Evolutionary conservation across 2,329 filamentous ascomycete species (phyloP), one percentile per base, ranked within the genome.

Genomic region (Teratosphaeria viscida): DNA sequence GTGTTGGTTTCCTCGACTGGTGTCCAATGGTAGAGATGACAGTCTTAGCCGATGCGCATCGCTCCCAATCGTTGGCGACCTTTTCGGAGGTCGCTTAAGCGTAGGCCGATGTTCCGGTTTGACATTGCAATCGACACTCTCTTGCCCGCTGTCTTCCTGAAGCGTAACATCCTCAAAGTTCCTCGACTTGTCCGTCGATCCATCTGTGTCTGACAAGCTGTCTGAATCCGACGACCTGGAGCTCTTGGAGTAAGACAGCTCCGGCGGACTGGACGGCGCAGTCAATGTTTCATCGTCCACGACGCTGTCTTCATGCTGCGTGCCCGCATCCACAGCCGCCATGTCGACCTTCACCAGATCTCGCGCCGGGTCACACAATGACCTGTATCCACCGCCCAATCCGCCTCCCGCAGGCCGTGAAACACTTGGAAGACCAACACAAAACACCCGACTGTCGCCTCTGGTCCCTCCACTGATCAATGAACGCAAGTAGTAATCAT

Each of bases 101-200:
- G 68, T 70, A 26, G 65, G 65, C 56, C 66, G 57, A 61, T 62
- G 71, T 64, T 73, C 61, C 61, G 57, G 68, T 64, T 62, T 73
- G 69, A 56, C 71, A 65, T 59, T 77, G 43, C 77, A 71, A 62
- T 79, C 82, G 39, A 82, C 81, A 63, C 78, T 66, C 16, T 63
- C 59, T 5, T 66, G 63, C 29, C 59, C 61, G 26, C 58, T 59
- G 43, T 89, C 86, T 61, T 91, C 87, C 34, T 58, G 56, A 5
- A 97, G 83, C 12, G 88, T 90, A 71, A 96, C 96, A 65, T 96
- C 92, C 73, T 97, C 92, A 68, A 96, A 96, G 72, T 96, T 86
- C 64, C 85, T 85, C 60, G 87, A 83, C 70, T 95, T 89, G 69
- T 87, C 85, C 29, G 76, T 58, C n/a, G 59, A 73, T 67, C 70